Percentiles rank a stretch among this genome's conserved stretches.
Evolutionary conservation across 176 grass and related monocot species (phyloP).

Genomic region (Hsuehochloa calcarea): DNA sequence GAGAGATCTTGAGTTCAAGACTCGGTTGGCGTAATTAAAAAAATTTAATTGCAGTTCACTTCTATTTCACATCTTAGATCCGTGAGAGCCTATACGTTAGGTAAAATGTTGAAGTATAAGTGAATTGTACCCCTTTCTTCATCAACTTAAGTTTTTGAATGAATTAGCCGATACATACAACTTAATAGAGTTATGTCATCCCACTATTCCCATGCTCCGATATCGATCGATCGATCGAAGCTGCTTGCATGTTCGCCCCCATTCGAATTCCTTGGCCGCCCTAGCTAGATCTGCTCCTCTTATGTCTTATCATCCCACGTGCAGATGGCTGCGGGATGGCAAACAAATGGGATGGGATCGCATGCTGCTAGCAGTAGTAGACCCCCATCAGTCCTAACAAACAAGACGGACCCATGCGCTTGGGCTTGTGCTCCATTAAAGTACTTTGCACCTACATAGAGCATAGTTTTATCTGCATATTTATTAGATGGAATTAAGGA

Average conservation of each 20-base stretch:
- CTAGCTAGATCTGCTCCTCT: not conserved
- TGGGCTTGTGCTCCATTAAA: not conserved
- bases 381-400: not conserved
- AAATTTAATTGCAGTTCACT: too few species aligned
- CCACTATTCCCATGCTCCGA: not conserved
- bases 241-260: not conserved
- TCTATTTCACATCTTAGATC: too few species aligned
- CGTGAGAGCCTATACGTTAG: too few species aligned
- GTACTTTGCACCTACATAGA: not conserved
- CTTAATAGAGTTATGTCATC: not conserved
- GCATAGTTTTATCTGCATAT: too few species aligned
- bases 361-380: not conserved
- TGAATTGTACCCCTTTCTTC: too few species aligned
- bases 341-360: not conserved
- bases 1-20: too few species aligned
- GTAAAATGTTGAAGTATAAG: too few species aligned
- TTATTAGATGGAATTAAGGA: too few species aligned
- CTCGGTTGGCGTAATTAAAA: too few species aligned
- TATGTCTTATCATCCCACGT: slow-evolving; percentile 13
- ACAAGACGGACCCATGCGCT: not conserved
- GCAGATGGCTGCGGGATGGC: not conserved
- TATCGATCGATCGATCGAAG: not conserved
- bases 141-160: too few species aligned
- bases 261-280: not conserved
- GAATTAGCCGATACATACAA: too few species aligned